phyloP scores from a whole-genome alignment of 305 asterid genomes.

The Withania somnifera region DNA sequence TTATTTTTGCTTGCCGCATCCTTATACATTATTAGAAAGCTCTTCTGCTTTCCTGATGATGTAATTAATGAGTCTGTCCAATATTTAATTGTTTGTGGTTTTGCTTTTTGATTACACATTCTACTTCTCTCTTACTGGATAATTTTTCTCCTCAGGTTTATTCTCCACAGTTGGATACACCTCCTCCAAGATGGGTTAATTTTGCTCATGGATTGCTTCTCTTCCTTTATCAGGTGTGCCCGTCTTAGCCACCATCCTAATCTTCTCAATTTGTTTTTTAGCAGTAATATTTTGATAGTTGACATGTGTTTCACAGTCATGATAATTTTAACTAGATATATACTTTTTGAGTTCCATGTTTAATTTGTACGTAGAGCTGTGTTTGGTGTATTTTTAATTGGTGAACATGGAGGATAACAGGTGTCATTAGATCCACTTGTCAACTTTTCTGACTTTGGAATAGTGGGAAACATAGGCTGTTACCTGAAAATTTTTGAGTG shows the following conservation, averaged over 20 bases:
- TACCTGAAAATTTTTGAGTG: not conserved
- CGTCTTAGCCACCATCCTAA: not conserved
- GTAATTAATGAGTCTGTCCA: not conserved
- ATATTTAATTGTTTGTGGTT: not conserved
- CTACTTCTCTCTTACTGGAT: not conserved
- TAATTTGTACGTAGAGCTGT: not conserved
- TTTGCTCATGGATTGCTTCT: constrained; percentile 79
- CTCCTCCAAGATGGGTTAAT: constrained; percentile 97
- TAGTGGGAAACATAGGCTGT: not conserved
- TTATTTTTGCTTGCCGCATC: not conserved
- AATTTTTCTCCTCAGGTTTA: constrained; percentile 44
- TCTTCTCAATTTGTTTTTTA: not conserved
- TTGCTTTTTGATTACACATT: not conserved
- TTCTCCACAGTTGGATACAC: constrained; percentile 82
- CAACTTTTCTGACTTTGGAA: not conserved
- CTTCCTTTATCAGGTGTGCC: constrained; percentile 71
- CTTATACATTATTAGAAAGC: not conserved
- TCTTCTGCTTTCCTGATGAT: not conserved
- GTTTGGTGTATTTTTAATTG: not conserved
- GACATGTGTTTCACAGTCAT: not conserved
- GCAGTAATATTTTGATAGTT: not conserved
- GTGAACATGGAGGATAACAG: not conserved
- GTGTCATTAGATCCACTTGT: not conserved
- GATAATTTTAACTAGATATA: not conserved
- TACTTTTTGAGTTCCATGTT: not conserved